These are phyloP conservation scores for Sporobolomyces pararoseus DNA, from an alignment of 768 basidiomycete species.

Conservation along the genomic window DNA sequence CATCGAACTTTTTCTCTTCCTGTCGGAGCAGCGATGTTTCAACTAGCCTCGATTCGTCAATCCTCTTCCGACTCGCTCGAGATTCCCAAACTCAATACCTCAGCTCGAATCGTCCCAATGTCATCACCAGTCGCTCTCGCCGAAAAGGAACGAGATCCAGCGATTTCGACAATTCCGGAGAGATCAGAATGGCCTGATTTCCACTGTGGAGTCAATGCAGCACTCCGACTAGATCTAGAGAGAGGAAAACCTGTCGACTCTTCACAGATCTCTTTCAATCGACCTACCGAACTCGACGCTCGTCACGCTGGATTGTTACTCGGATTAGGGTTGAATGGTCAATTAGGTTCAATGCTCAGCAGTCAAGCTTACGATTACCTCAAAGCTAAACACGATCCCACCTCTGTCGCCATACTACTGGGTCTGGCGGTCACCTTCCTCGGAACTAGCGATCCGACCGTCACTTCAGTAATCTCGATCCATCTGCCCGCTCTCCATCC, in stretches of 20 bases:
- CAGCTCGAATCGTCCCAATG: constrained; percentile 48
- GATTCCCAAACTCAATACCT: constrained; percentile 48
- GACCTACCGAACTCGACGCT: constrained; percentile 80
- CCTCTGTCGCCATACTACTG: constrained; percentile 85
- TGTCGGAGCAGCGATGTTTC: constrained; percentile 85
- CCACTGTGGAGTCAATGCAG: constrained; percentile 93
- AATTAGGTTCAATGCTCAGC: constrained; percentile 71
- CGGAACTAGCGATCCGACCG: constrained; percentile 76
- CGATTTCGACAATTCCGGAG: constrained; percentile 52
- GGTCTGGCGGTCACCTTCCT: constrained; percentile 89
- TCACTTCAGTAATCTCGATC: constrained; percentile 85
- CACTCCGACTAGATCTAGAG: constrained; percentile 73
- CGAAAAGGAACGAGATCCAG: constrained; percentile 35
- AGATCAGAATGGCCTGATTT: constrained; percentile 85
- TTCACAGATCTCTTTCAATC: constrained; percentile 91
- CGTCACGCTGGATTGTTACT: constrained; percentile 96
- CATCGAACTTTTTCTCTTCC: constrained; percentile 86
- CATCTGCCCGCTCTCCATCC: constrained; percentile 91
- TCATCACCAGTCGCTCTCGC: constrained; percentile 41
- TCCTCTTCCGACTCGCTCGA: constrained; percentile 43
- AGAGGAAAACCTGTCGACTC: constrained; percentile 68
- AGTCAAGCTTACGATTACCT: constrained; percentile 92
- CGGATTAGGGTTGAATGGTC: constrained; percentile 86
- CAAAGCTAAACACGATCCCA: constrained; percentile 92
- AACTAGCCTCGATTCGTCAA: constrained; percentile 58